Conservation (phyloP, 495 filamentous ascomycete genomes). For the Recurvomyces mirabilis region DNA sequence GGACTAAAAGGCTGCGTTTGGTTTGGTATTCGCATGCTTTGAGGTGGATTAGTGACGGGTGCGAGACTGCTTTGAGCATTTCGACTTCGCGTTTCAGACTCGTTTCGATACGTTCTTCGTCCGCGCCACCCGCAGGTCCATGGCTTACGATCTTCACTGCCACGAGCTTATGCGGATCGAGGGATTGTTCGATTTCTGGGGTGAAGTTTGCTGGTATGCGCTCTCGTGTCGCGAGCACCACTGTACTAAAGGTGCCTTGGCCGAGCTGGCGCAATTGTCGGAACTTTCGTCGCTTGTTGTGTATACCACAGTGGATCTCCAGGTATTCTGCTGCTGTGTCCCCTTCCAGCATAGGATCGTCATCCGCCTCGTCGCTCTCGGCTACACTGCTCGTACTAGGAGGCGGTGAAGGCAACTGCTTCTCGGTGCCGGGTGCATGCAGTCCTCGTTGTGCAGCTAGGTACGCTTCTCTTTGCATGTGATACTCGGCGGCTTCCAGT, state of each 20-base stretch:
- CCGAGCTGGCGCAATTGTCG: conserved; percentile 69
- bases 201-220: conserved; percentile 33
- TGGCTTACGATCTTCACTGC: conserved; percentile 93
- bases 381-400: conserved; percentile 41
- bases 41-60: conserved; percentile 81
- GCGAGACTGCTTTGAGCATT: conserved; percentile 72
- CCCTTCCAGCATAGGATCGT: conserved; percentile 35
- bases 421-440: conserved; percentile 30
- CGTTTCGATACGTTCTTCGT: conserved; percentile 79
- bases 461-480: conserved; percentile 68
- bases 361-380: conserved; percentile 39
- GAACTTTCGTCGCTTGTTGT: conserved; percentile 53
- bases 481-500: conserved; percentile 29
- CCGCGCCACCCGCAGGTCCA: conserved; percentile 81
- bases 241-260: conserved; percentile 90
- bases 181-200: conserved; percentile 29
- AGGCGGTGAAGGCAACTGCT: conserved; percentile 18
- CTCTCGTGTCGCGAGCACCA: conserved; percentile 69
- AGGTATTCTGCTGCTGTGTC: conserved; percentile 45
- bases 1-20: conserved; percentile 66
- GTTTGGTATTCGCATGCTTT: conserved; percentile 78
- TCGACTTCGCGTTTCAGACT: conserved; percentile 90
- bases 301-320: conserved; percentile 47
- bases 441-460: conserved; percentile 62
- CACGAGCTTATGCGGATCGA: conserved; percentile 60